Conservation (phyloP, 345 rosid genomes). For the Citrus maxima region DNA sequence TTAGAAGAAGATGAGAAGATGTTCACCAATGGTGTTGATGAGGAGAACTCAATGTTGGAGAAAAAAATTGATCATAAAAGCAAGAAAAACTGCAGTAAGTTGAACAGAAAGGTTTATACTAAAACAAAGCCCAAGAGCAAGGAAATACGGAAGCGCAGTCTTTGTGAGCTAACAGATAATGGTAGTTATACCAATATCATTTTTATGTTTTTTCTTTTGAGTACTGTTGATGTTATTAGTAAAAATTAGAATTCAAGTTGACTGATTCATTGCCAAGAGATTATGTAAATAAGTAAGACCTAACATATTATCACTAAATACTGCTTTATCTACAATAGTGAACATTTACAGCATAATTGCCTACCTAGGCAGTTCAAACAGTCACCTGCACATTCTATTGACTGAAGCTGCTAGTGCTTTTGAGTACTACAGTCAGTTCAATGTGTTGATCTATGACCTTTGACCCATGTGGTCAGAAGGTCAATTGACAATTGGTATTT, state of each 20-base stretch:
- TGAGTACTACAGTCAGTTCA: not conserved
- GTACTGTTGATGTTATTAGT: not conserved
- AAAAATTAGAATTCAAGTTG: not conserved
- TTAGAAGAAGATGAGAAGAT: slow-evolving; percentile 16
- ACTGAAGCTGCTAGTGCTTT: not conserved
- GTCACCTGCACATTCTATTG: not conserved
- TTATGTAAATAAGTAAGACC: not conserved
- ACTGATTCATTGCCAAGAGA: not conserved
- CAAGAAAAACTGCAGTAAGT: not conserved
- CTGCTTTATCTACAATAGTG: not conserved
- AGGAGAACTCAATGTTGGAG: slow-evolving; percentile 16
- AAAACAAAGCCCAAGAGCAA: slow-evolving; percentile 26
- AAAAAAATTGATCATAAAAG: slow-evolving; percentile 14
- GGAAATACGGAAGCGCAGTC: slow-evolving; percentile 45
- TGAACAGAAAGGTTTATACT: slow-evolving; percentile 9
- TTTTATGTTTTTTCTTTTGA: not conserved
- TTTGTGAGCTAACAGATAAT: slow-evolving; percentile 38
- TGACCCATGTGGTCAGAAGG: not conserved
- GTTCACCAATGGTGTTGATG: slow-evolving; percentile 5
- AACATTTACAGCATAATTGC: not conserved
- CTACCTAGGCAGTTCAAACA: not conserved
- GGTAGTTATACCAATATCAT: slow-evolving; percentile 27
- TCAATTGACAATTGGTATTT: not conserved
- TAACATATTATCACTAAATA: not conserved
- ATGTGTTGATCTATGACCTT: not conserved